Conservation (phyloP, 768 basidiomycete genomes). For the Collybia sp. region DNA sequence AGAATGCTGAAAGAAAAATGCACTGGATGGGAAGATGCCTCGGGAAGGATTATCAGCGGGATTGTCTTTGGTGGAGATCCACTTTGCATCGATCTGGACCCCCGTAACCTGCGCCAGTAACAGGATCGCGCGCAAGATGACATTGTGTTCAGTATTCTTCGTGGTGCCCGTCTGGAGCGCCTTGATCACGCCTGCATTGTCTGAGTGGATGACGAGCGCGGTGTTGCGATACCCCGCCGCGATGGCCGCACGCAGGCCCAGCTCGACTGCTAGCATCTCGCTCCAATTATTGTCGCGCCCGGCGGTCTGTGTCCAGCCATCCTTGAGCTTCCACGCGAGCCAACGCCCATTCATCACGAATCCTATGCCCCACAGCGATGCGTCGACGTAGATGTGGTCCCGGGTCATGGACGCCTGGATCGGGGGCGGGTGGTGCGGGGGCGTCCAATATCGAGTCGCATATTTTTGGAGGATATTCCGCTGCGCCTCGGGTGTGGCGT, state of each 20-base stretch:
- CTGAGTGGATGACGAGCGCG: constrained; percentile 28
- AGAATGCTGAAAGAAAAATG: constrained; percentile 5
- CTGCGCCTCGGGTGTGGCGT: constrained; percentile 9
- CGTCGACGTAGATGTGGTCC: constrained; percentile 32
- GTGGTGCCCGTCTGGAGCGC: constrained; percentile 21
- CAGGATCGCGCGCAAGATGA: constrained; percentile 22
- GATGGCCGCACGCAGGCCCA: constrained; percentile 29
- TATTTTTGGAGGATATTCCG: constrained; percentile 2
- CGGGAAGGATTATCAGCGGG: constrained; percentile 12
- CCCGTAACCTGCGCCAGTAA: constrained; percentile 11
- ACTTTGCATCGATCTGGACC: constrained; percentile 20
- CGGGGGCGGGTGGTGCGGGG: no score
- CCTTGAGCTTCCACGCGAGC: constrained; percentile 33
- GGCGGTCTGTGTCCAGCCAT: constrained; percentile 18
- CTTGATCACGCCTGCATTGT: constrained; percentile 35
- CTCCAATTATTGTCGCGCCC: constrained; percentile 37
- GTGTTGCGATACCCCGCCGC: constrained; percentile 12
- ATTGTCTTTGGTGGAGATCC: constrained; percentile 19
- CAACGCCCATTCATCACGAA: constrained; percentile 26
- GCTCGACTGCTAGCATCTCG: constrained; percentile 39
- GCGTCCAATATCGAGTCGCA: no score
- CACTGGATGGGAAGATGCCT: constrained; percentile 6
- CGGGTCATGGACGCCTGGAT: no score
- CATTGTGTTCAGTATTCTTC: constrained; percentile 17
- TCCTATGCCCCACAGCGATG: constrained; percentile 38